A percentile compares a stretch with the other conserved stretches of the same genome.
phyloP scores from a whole-genome alignment of 169 alveolate genomes.

The Plasmodium knowlesi region DNA sequence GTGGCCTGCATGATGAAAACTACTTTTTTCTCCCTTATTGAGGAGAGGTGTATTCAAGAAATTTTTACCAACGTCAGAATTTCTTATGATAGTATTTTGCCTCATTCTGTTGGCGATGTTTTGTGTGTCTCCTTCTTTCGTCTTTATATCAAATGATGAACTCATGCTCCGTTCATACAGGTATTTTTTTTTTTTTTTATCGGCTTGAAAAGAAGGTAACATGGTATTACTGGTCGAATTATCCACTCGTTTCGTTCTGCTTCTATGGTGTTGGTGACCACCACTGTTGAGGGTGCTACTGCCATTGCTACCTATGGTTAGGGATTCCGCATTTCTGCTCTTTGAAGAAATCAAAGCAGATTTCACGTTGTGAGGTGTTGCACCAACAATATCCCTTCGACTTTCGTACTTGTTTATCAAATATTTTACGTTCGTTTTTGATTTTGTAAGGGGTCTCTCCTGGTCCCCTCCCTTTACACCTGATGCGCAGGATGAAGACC shows the following conservation, averaged over 20 bases:
- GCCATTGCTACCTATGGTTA: background rate
- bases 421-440: slow-evolving; percentile 32
- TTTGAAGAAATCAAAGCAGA: background rate
- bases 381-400: background rate
- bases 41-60: background rate
- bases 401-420: slow-evolving; percentile 41
- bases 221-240: background rate
- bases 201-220: background rate
- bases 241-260: background rate
- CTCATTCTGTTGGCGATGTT: background rate
- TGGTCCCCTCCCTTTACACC: background rate
- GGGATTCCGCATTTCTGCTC: background rate
- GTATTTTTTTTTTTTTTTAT: slow-evolving; percentile 17
- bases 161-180: slow-evolving; percentile 17
- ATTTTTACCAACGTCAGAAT: background rate
- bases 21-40: background rate
- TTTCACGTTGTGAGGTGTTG: background rate
- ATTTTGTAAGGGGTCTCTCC: slow-evolving; percentile 11
- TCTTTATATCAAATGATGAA: background rate
- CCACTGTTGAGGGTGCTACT: background rate
- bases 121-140: background rate
- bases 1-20: background rate
- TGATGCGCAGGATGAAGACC: background rate
- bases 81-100: background rate
- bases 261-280: background rate